A percentile compares a stretch with the other conserved stretches of the same genome.
Evolutionary conservation across 148 eudicot genomes (phyloP).

Genomic region (Rhododendron ferrugineum): DNA sequence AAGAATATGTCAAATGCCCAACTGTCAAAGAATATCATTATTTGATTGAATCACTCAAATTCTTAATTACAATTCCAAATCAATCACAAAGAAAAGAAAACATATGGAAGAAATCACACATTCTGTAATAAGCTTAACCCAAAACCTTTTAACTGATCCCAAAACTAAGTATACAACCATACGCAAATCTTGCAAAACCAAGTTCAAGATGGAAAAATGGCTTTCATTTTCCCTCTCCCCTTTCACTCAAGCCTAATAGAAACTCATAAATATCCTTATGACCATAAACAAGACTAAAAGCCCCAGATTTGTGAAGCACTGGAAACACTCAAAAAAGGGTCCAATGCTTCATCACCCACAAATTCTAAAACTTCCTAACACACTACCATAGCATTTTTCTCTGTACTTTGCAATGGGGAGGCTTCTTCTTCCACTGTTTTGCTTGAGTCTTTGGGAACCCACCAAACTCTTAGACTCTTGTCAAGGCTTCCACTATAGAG

Average conservation of each 20-base stretch:
- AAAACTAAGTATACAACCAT: neutral
- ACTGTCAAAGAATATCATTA: neutral
- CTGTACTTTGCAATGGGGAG: neutral
- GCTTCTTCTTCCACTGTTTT: slow-evolving; percentile 17
- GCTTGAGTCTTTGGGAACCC: slow-evolving; percentile 48
- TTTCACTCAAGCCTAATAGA: neutral
- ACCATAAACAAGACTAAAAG: neutral
- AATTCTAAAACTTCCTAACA: neutral
- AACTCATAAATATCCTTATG: neutral
- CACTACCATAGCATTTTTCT: slow-evolving; percentile 2
- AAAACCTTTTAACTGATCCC: neutral
- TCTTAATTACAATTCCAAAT: slow-evolving; percentile 5
- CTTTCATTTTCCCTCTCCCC: slow-evolving; percentile 1
- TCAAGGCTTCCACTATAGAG: slow-evolving; percentile 88
- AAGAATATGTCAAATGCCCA: neutral
- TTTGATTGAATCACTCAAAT: neutral
- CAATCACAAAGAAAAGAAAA: neutral
- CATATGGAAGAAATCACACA: neutral
- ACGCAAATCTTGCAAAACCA: neutral
- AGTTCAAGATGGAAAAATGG: neutral
- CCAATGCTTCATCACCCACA: slow-evolving; percentile 8
- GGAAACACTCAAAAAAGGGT: slow-evolving; percentile 1
- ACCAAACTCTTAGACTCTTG: slow-evolving; percentile 87
- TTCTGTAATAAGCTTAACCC: neutral
- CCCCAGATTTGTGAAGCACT: neutral